Conservation (phyloP, 192 early-diverging fungal genomes). For the Backusella morwellensis region DNA sequence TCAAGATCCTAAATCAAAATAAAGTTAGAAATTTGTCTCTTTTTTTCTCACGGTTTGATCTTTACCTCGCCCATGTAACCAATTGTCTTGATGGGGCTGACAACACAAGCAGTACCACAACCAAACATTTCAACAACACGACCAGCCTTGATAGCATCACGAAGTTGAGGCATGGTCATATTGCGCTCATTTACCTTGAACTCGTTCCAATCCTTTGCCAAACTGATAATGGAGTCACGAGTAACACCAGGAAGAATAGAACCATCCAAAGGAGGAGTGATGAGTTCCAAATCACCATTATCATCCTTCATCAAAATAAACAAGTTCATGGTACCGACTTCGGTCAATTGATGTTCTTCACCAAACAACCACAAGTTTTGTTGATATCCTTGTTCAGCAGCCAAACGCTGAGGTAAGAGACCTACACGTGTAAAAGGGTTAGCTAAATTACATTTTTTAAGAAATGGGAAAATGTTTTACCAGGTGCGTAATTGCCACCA, state of each 20-base stretch:
- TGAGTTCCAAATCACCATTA: constrained; percentile 76
- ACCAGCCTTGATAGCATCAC: constrained; percentile 71
- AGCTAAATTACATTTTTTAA: too few species aligned
- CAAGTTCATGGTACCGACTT: constrained; percentile 98
- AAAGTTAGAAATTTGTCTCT: background rate
- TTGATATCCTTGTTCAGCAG: constrained; percentile 85
- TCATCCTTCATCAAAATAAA: constrained; percentile 89
- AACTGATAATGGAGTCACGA: constrained; percentile 84
- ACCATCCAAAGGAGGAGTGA: constrained; percentile 92
- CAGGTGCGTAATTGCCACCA: constrained; percentile 87
- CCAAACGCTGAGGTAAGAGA: constrained; percentile 75
- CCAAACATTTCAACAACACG: constrained; percentile 94
- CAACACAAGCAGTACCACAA: constrained; percentile 94
- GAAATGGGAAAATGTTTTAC: constrained; percentile 42
- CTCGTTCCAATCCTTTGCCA: constrained; percentile 80
- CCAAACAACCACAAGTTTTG: constrained; percentile 98
- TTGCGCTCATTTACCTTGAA: constrained; percentile 85
- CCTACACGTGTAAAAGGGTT: background rate
- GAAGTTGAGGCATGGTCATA: constrained; percentile 78
- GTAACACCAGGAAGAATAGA: constrained; percentile 95
- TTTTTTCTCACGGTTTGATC: background rate
- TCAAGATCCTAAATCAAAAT: constrained; percentile 52
- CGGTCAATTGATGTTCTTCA: constrained; percentile 79
- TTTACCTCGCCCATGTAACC: constrained; percentile 59
- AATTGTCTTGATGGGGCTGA: constrained; percentile 88